Evolutionary conservation across 2,329 filamentous ascomycete genomes (phyloP), one percentile per base, ranked within the genome.

Genomic region (Colletotrichum navitas): DNA sequence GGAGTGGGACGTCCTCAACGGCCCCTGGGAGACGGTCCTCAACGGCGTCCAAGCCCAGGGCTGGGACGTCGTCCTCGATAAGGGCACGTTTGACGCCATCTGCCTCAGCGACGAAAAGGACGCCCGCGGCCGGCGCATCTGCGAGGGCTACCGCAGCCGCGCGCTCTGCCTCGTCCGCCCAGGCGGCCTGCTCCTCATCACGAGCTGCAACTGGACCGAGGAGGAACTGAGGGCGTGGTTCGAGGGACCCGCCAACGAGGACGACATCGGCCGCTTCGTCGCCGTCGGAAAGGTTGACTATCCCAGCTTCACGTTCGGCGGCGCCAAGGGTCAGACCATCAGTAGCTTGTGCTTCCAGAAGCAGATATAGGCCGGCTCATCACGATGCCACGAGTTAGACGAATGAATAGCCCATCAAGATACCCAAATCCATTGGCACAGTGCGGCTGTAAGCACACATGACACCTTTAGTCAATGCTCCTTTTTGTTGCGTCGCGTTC

Each of bases 151-250:
- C 83, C 88, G 89, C 59, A 86, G 87, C 58, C 89, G 90, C 63
- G 91, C 95, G 41, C 84, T 91, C 73, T 83, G 81, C 36, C 85
- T 98, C 74, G 87, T 98, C 63, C 90, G 89, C 76, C 83, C 82
- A 1, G 92, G 91, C 1, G 94, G 94, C 0, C 85, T 94, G 32
- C 88, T 98, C 76, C 82, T 98, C 71, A 89, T 99, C 65, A 98
- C 96, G 66, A 98, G 94, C 81, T 99, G 96, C 81, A 99, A 99
- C 83, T 99, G 96, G 96, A 98, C 95, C 1, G 94, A 96, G 83
- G 88, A 90, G 51, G 96, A 99, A 84, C 82, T 99, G 77, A 85
- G 87, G 72, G 83, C 82, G 21, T 98, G 95, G 94, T 96, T 98
- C 79, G 90, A 87, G 62, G 84, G 81, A 3, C 81, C 75, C 29